Conservation (phyloP, 257 asterid genomes). For the Voacanga thouarsii region DNA sequence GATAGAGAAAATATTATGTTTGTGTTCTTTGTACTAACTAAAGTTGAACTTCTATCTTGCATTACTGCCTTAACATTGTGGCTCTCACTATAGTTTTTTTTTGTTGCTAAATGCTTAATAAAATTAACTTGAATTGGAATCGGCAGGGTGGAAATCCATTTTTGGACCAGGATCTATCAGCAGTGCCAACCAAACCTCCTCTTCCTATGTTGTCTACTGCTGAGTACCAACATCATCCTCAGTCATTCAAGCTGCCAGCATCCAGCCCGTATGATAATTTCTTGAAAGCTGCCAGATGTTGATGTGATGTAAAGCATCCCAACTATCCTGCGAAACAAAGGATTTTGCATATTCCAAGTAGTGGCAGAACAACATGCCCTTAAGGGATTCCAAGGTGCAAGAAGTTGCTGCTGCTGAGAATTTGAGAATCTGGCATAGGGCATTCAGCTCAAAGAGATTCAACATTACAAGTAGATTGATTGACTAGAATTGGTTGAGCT, state of each 20-base stretch:
- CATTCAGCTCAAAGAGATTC: too few species aligned
- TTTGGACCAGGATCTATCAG: slow-evolving; percentile 32
- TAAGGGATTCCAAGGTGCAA: slow-evolving; percentile 2
- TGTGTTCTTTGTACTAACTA: too few species aligned
- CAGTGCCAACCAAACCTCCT: too few species aligned
- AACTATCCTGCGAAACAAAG: not conserved
- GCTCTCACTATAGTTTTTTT: not conserved
- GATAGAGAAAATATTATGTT: too few species aligned
- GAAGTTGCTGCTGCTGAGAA: too few species aligned
- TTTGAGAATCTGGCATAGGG: too few species aligned
- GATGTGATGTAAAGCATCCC: slow-evolving; percentile 13
- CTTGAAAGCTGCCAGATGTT: slow-evolving; percentile 42
- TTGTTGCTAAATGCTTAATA: not conserved
- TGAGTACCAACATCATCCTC: slow-evolving; percentile 43
- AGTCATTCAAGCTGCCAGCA: slow-evolving; percentile 18
- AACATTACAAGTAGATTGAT: too few species aligned
- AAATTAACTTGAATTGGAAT: slow-evolving; percentile 1
- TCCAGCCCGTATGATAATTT: slow-evolving; percentile 20
- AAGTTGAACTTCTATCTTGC: not conserved
- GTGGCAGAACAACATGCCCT: not conserved
- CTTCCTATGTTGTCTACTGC: slow-evolving; percentile 43
- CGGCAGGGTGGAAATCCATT: slow-evolving; percentile 49
- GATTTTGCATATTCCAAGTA: slow-evolving; percentile 8
- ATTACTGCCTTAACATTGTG: not conserved
- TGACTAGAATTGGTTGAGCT: too few species aligned